Conservation (phyloP, 148 eudicot genomes). For the Rhododendron williamsianum region DNA sequence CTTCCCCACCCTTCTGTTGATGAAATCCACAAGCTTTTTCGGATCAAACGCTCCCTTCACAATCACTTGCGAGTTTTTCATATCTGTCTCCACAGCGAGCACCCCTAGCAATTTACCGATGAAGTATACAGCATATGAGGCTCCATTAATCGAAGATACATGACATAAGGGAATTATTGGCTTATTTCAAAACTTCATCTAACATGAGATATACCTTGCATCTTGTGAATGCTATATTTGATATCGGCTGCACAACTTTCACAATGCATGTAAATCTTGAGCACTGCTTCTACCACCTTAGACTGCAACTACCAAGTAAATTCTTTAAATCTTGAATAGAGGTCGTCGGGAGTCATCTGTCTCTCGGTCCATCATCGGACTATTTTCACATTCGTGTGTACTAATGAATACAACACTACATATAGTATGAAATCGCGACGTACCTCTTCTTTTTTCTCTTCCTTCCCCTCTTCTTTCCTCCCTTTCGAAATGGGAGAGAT, state of each 20-base stretch:
- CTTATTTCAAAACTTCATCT: neutral
- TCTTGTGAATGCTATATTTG: conserved; percentile 34
- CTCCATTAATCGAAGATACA: neutral
- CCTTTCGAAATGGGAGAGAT: conserved; percentile 34
- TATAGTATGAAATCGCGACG: too few species aligned
- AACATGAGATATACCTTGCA: conserved; percentile 39
- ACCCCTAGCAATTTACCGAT: conserved; percentile 31
- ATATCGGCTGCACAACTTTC: conserved; percentile 49
- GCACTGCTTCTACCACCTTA: conserved; percentile 34
- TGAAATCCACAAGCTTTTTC: conserved; percentile 26
- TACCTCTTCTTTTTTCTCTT: conserved; percentile 36
- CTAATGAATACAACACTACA: neutral
- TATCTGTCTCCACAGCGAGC: conserved; percentile 35
- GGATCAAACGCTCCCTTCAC: conserved; percentile 50
- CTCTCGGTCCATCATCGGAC: neutral
- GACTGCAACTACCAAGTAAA: conserved; percentile 24
- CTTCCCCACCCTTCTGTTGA: conserved; percentile 32
- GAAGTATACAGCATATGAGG: too few species aligned
- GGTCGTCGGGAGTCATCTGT: neutral
- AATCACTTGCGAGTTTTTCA: conserved; percentile 29
- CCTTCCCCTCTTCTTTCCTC: conserved; percentile 20
- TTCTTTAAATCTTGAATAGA: neutral
- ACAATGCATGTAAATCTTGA: conserved; percentile 55
- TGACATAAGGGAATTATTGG: neutral
- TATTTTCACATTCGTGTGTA: neutral